phyloP scores from a whole-genome alignment of 768 basidiomycete genomes.

The Lactarius tabidus region DNA sequence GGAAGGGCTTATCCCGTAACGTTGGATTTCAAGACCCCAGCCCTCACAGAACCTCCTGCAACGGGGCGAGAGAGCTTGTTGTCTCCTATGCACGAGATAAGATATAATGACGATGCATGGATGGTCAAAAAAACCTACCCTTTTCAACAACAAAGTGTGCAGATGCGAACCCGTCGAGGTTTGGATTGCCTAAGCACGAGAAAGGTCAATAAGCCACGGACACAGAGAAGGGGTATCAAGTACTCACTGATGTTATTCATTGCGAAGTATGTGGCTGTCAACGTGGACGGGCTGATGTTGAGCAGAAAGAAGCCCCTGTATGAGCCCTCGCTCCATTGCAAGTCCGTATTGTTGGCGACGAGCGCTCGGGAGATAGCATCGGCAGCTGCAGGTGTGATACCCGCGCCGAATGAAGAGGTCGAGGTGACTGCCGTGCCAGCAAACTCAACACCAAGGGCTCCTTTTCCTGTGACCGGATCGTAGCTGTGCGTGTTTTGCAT shows the following conservation, averaged over 20 bases:
- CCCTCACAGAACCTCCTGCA: constrained; percentile 42
- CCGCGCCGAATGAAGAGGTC: constrained; percentile 42
- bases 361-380: constrained; percentile 37
- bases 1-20: not conserved
- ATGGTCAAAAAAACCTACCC: constrained; percentile 15
- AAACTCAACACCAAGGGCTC: constrained; percentile 56
- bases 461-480: constrained; percentile 44
- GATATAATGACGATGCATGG: not conserved
- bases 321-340: constrained; percentile 60
- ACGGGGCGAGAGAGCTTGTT: constrained; percentile 49
- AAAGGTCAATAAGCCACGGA: not conserved
- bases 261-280: constrained; percentile 52
- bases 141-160: constrained; percentile 41
- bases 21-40: constrained; percentile 42
- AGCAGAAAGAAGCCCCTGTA: constrained; percentile 59
- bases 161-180: constrained; percentile 43
- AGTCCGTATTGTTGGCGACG: constrained; percentile 42
- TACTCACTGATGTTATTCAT: constrained; percentile 46
- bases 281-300: constrained; percentile 40
- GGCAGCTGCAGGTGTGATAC: constrained; percentile 38
- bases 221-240: not conserved
- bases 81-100: constrained; percentile 32
- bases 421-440: constrained; percentile 59
- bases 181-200: constrained; percentile 36
- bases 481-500: constrained; percentile 34